Evolutionary conservation across 768 basidiomycete genomes (phyloP).

Genomic region (Rhizopogon sp.): DNA sequence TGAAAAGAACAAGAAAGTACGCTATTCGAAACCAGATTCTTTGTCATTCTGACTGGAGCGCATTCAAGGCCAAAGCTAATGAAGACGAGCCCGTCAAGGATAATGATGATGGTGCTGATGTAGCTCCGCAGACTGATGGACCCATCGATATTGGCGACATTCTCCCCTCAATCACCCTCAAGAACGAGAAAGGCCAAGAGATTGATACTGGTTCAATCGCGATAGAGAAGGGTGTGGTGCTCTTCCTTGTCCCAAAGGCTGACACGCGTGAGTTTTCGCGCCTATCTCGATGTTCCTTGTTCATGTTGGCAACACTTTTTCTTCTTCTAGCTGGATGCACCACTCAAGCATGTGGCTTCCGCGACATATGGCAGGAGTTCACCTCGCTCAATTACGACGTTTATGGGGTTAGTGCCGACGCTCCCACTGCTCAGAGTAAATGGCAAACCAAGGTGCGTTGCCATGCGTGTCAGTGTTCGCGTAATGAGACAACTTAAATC

Average conservation of each 20-base stretch:
- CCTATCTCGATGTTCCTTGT: not conserved
- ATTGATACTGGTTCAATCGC: conserved; percentile 61
- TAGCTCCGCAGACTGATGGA: conserved; percentile 18
- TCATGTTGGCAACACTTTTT: not conserved
- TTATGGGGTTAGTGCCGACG: conserved; percentile 82
- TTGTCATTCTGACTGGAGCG: conserved; percentile 4
- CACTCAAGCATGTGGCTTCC: conserved; percentile 87
- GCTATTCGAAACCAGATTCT: not conserved
- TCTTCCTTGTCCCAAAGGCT: conserved; percentile 83
- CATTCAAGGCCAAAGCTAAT: conserved; percentile 11
- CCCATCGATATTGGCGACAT: conserved; percentile 67
- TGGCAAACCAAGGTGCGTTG: conserved; percentile 79
- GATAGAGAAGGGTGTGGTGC: conserved; percentile 67
- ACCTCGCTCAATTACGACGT: conserved; percentile 57
- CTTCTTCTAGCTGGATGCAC: conserved; percentile 74
- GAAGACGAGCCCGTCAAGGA: conserved; percentile 20
- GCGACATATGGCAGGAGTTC: conserved; percentile 80
- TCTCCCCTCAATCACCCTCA: conserved; percentile 68
- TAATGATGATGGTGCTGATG: conserved; percentile 7
- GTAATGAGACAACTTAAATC: not conserved
- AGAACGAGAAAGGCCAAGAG: conserved; percentile 84
- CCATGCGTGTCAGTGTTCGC: not conserved
- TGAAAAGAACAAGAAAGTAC: conserved; percentile 31
- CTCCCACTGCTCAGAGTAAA: conserved; percentile 66
- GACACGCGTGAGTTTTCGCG: conserved; percentile 63